Percentiles rank a stretch among this genome's conserved stretches.
These are phyloP conservation scores for Fistulifera pelliculosa DNA, from an alignment of 108 stramenopile species.

Conservation along the genomic window DNA sequence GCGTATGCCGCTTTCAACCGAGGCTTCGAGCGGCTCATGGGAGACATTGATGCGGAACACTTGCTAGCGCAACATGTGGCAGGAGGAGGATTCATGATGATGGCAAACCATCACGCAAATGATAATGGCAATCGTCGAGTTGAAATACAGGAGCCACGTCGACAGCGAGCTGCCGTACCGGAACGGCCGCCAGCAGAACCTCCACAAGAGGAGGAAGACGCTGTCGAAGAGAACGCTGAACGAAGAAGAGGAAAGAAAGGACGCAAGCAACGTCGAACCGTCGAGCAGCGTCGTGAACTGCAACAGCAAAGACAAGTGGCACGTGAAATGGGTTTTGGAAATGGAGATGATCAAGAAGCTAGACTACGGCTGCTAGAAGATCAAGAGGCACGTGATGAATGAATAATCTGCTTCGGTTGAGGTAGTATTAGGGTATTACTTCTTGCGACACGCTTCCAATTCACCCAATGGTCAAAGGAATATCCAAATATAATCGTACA, in stretches of 20 bases:
- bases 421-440: no score
- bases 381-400: neutral
- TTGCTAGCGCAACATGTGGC: constrained; percentile 70
- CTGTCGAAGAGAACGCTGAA: constrained; percentile 14
- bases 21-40: constrained; percentile 61
- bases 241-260: neutral
- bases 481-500: constrained; percentile 75
- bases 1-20: constrained; percentile 82
- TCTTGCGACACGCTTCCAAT: no score
- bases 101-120: neutral
- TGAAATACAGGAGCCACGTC: constrained; percentile 5
- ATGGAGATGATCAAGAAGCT: constrained; percentile 5
- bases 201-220: constrained; percentile 8
- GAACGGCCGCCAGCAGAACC: constrained; percentile 6
- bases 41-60: constrained; percentile 63
- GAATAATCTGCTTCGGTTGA: no score
- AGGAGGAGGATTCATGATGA: constrained; percentile 22
- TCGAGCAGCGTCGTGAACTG: constrained; percentile 57
- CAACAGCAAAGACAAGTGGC: constrained; percentile 68
- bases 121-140: constrained; percentile 5
- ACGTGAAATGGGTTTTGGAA: constrained; percentile 56
- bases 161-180: constrained; percentile 5
- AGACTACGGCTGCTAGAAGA: neutral
- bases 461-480: constrained; percentile 64
- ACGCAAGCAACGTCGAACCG: constrained; percentile 48